Evolutionary conservation across 306 rosid genomes (phyloP).

Genomic region (Vigna trinervia): DNA sequence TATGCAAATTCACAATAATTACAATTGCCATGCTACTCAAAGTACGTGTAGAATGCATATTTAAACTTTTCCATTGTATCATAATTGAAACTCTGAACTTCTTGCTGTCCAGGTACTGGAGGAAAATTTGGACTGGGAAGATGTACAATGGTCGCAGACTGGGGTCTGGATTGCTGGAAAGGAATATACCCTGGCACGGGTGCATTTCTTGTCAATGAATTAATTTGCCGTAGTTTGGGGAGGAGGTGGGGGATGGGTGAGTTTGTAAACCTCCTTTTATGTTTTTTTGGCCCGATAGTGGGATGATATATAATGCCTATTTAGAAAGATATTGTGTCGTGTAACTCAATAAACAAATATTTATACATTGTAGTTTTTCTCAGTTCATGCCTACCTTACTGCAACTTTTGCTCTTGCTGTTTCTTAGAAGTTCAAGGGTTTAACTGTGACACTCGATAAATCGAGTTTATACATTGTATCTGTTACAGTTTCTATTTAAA

Average conservation of each 20-base stretch:
- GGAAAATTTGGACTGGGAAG: constrained; percentile 95
- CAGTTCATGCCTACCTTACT: not conserved
- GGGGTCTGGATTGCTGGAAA: constrained; percentile 96
- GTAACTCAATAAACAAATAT: constrained; percentile 21
- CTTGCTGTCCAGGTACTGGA: constrained; percentile 69
- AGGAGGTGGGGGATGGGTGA: constrained; percentile 10
- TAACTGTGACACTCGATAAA: not conserved
- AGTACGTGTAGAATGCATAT: not conserved
- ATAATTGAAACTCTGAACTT: not conserved
- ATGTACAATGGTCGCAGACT: constrained; percentile 96
- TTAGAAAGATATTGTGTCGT: not conserved
- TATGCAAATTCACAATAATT: not conserved
- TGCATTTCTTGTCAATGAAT: constrained; percentile 81
- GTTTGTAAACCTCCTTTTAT: not conserved
- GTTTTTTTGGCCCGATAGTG: not conserved
- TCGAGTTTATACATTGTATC: too few relatives aligned
- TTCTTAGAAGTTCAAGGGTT: constrained; percentile 18
- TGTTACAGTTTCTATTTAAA: too few relatives aligned
- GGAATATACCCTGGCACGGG: constrained; percentile 88
- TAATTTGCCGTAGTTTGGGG: constrained; percentile 36
- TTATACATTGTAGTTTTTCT: not conserved
- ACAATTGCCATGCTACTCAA: not conserved
- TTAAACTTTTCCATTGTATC: not conserved
- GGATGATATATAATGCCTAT: constrained; percentile 1
- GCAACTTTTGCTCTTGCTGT: constrained; percentile 3